Evolutionary conservation across 768 basidiomycete genomes (phyloP).

Genomic region (Tylopilus balloui): DNA sequence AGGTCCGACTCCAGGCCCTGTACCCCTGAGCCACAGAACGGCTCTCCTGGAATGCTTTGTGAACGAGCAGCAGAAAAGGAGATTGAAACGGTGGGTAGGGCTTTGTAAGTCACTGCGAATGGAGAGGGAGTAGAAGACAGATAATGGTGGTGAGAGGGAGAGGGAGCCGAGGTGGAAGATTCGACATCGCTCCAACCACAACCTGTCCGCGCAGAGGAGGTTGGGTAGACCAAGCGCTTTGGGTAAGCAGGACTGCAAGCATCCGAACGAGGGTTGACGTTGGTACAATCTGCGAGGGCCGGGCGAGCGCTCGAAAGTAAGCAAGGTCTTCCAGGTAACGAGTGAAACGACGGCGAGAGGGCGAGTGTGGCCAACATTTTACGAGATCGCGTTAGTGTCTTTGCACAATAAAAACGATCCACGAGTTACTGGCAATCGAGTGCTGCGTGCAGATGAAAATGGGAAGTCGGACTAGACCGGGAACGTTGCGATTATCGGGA

Average conservation of each 20-base stretch:
- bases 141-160: conserved; percentile 8
- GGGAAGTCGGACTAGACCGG: conserved; percentile 1
- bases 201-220: conserved; percentile 16
- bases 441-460: conserved; percentile 7
- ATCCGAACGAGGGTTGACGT: conserved; percentile 10
- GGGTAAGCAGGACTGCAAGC: background rate
- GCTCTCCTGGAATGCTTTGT: conserved; percentile 10
- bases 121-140: conserved; percentile 9
- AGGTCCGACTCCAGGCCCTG: conserved; percentile 21
- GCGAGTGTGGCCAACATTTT: conserved; percentile 20
- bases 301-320: conserved; percentile 9
- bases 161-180: background rate
- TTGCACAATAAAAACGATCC: conserved; percentile 11
- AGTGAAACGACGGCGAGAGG: conserved; percentile 1
- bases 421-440: conserved; percentile 5
- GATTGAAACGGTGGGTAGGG: conserved; percentile 37
- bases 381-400: conserved; percentile 1
- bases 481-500: conserved; percentile 25
- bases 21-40: background rate
- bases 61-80: conserved; percentile 35
- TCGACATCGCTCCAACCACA: conserved; percentile 10
- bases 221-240: conserved; percentile 16
- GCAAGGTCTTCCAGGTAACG: background rate
- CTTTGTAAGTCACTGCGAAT: conserved; percentile 29
- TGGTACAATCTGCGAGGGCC: conserved; percentile 27